Base-by-base conservation (phyloP, 1,284 basidiomycete genomes). In the Ustilago vetiveriae region DNA sequence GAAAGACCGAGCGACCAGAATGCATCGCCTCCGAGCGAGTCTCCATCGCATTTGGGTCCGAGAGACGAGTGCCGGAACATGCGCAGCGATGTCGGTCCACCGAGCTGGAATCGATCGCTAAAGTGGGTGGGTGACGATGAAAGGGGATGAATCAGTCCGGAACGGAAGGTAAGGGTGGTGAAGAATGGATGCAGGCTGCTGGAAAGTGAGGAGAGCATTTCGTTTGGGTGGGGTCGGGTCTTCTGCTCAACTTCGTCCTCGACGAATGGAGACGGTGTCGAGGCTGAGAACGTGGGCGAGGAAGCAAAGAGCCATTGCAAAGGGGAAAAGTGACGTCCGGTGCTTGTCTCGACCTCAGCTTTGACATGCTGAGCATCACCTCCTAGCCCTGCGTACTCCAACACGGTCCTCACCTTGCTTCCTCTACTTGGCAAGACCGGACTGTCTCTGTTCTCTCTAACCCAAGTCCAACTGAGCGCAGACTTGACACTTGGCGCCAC, bases 41-140 rank as follows among this genome's bases (percentile, higher is more conserved):
- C 87, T 4, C 13, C 78, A 23, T 88, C 87, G 75, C 95, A 92
- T 27, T 88, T 86, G 2, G 91, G 89, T 0, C 96, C 96, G 82
- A 98, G 85, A 1, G 90, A 87, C 75, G 93, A 94, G 24, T 88
- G 85, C 56, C 88, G 88, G 85, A 97, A 98, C 62, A 90, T 90
- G 23, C 96, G 86, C 3, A 98, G 86, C 43, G 88, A 91, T n/a
- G 90, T 88, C 0, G 96, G 94, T 0, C 95, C 96, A 24, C 95
- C 96, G 0, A 98, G 86, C 74, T 95, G 94, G 81, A 94, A 95
- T 5, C 92, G 88, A 82, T 99, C 96, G 30, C 86, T 88, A 79
- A 91, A 90, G 45, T 86, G 85, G 23, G 87, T 76, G 8, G 68
- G 49, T 30, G 41, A 84, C 3, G 53, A 35, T 39, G 70, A 47